A percentile compares a stretch with the other conserved stretches of the same genome.
phyloP scores from a whole-genome alignment of 306 rosid species.

The Oemleria cerasiformis region DNA sequence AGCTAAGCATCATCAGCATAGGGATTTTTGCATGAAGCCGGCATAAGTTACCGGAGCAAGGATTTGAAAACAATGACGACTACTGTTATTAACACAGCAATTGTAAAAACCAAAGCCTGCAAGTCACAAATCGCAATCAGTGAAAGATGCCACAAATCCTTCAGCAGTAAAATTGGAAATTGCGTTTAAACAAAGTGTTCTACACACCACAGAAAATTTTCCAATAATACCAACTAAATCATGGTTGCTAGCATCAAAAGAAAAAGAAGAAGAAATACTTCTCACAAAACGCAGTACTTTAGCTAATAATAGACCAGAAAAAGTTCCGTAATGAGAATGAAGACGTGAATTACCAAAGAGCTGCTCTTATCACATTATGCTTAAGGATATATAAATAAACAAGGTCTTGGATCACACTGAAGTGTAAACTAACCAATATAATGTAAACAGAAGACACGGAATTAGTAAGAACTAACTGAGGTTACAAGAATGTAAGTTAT shows the following conservation, averaged over 20 bases:
- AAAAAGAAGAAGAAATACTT: not conserved
- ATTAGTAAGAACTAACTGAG: not conserved
- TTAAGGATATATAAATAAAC: no score
- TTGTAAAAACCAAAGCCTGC: conserved; percentile 69
- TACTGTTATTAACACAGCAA: conserved; percentile 37
- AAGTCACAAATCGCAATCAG: conserved; percentile 19
- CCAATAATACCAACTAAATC: not conserved
- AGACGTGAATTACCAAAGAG: not conserved
- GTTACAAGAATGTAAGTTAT: not conserved
- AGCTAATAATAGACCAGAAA: not conserved
- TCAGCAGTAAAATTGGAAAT: not conserved
- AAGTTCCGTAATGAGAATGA: no score
- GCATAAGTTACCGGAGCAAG: conserved; percentile 1
- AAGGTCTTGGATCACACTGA: not conserved
- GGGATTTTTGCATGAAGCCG: conserved; percentile 15
- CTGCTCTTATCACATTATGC: not conserved
- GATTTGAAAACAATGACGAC: conserved; percentile 30
- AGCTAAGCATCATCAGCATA: conserved; percentile 25
- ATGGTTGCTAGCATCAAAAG: not conserved
- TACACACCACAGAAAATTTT: not conserved
- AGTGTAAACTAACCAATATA: not conserved
- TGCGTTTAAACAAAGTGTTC: not conserved
- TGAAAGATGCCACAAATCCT: not conserved
- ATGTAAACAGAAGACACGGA: not conserved
- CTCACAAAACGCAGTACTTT: not conserved